Evolutionary conservation across 2,329 filamentous ascomycete species (phyloP), one percentile per base, ranked within the genome.

Genomic region (Alternaria triticina): DNA sequence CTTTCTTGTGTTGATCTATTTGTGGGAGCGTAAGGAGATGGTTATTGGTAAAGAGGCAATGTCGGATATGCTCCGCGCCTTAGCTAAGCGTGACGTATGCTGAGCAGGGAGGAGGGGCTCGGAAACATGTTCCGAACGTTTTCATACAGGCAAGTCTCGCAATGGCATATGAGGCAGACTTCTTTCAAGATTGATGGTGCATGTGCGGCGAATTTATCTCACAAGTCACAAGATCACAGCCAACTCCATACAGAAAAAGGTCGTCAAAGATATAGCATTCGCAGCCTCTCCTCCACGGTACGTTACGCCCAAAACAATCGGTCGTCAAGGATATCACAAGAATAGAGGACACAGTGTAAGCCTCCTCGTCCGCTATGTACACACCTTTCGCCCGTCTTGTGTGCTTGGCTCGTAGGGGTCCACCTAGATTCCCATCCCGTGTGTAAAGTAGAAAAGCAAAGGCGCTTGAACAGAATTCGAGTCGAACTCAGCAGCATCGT

Each of bases 251-350:
- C 5, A 20, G 6, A 30, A 10, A 54, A 59, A 36, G 36, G 45
- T 50, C 50, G 23, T 47, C 25, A 22, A 62, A 36, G 5, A 57
- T 12, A 51, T 68, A 40, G 51, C 56, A 70, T 67, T 67, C 52
- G 43, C 52, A 1, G 57, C 56, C 27, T 64, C 60, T 20, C 23
- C 43, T 54, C 30, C 27, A 23, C 57, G 43, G 8, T 25, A 40
- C 57, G 43, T 8, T 25, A 20, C 51, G 20, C 17, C 47, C 22
- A 20, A 51, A 36, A 15, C 36, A 55, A 28, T 59, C 13, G 9
- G 17, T 59, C 66, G 59, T 60, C 62, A 62, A 58, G 59, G 62
- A 66, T 66, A 64, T 68, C 57, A 61, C 30, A 12, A 33, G 20
- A 20, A 17, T n/a, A 46, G 60, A 40, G 36, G 8, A 40, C 36